Evolutionary conservation across 208 protist species (phyloP).

Genomic region (Leishmania mexicana): DNA sequence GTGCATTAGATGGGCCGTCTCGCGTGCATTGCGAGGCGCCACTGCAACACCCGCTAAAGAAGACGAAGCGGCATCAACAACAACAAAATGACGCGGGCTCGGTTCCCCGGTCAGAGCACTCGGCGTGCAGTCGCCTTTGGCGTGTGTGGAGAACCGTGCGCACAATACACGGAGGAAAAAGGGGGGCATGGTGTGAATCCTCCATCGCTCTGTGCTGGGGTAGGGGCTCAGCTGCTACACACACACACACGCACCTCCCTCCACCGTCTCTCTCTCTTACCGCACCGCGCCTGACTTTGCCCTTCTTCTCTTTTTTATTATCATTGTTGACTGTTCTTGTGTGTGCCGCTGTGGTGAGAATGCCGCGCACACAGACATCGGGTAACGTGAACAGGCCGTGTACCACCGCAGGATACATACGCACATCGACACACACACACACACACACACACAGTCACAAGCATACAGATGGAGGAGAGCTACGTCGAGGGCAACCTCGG

Average conservation of each 20-base stretch:
- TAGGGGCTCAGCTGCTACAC: not conserved
- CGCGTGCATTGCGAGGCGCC: not conserved
- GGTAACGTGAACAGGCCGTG: not conserved
- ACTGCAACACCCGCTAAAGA: not conserved
- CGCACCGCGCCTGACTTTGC: not conserved
- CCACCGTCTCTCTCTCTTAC: not conserved
- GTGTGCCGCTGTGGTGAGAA: not conserved
- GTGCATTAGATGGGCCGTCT: not conserved
- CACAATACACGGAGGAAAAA: not conserved
- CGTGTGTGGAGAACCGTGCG: not conserved
- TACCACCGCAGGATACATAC: not conserved
- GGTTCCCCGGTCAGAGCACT: not conserved
- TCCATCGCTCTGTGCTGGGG: not conserved
- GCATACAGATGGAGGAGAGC: conserved; percentile 55
- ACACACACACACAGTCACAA: not conserved
- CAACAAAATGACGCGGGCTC: not conserved
- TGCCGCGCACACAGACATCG: not conserved
- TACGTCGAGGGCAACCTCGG: conserved; percentile 83
- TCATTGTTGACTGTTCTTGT: not conserved
- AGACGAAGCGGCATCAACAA: not conserved
- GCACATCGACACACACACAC: not conserved
- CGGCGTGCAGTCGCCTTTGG: not conserved
- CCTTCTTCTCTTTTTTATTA: not conserved
- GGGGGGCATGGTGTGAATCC: not conserved
- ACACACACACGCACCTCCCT: not conserved